These are phyloP conservation scores for Ulmus americana DNA, from an alignment of 331 rosid genomes.

Conservation along the genomic window DNA sequence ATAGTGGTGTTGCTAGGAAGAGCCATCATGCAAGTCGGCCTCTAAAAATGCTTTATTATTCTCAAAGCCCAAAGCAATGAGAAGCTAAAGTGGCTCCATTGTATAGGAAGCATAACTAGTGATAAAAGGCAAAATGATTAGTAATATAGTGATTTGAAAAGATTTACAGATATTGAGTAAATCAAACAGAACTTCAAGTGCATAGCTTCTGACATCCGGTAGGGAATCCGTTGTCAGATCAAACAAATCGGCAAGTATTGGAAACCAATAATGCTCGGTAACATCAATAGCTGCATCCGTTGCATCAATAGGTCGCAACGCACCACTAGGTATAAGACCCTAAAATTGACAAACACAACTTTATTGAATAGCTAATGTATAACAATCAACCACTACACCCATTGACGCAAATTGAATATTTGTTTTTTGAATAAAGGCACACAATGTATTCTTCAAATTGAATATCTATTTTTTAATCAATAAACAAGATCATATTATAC, in stretches of 20 bases:
- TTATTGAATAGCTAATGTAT: not conserved
- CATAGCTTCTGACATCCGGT: slow-evolving; percentile 95
- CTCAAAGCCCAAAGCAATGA: slow-evolving; percentile 69
- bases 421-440: not conserved
- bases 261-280: slow-evolving; percentile 98
- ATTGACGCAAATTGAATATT: not conserved
- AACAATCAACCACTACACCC: not conserved
- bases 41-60: slow-evolving; percentile 44
- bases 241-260: slow-evolving; percentile 97
- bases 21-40: slow-evolving; percentile 31
- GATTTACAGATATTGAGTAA: slow-evolving; percentile 38
- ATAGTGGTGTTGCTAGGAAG: slow-evolving; percentile 32
- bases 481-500: not conserved
- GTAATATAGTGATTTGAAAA: slow-evolving; percentile 13
- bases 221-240: slow-evolving; percentile 91
- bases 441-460: not conserved
- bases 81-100: slow-evolving; percentile 87
- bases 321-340: slow-evolving; percentile 98
- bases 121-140: slow-evolving; percentile 14
- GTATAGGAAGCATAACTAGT: slow-evolving; percentile 87
- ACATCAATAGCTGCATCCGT: slow-evolving; percentile 58
- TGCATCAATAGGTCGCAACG: slow-evolving; percentile 71
- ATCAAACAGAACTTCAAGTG: slow-evolving; percentile 77
- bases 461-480: not conserved
- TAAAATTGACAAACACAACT: slow-evolving; percentile 31